A percentile compares a stretch with the other conserved stretches of the same genome.
Conservation (phyloP, 2,329 filamentous ascomycete genomes). For the Penicillium hordei region DNA sequence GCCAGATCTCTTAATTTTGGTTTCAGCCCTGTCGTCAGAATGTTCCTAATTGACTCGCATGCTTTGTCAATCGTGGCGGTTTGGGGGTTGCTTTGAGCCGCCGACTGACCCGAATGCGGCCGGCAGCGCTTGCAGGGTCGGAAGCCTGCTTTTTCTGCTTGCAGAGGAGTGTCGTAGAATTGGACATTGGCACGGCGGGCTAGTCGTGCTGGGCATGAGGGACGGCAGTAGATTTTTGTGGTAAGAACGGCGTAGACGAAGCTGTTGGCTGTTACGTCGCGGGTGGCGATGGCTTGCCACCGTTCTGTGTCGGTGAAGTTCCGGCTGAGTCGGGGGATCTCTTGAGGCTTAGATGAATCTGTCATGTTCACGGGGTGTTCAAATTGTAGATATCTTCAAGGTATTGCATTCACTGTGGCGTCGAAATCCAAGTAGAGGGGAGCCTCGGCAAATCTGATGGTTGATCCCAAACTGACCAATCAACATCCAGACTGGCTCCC, state of each 20-base stretch:
- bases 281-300: constrained; percentile 48
- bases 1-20: constrained; percentile 50
- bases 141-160: constrained; percentile 53
- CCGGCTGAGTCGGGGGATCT: constrained; percentile 26
- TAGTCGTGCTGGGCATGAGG: constrained; percentile 58
- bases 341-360: constrained; percentile 2
- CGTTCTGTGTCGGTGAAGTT: constrained; percentile 33
- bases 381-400: background rate
- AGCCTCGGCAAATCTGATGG: background rate
- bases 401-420: too few relatives aligned
- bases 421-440: background rate
- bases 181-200: constrained; percentile 57
- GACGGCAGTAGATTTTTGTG: constrained; percentile 58
- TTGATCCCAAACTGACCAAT: constrained; percentile 18
- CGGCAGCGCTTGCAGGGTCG: constrained; percentile 59
- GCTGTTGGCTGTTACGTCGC: constrained; percentile 45
- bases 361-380: background rate
- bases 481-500: background rate
- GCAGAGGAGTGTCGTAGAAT: constrained; percentile 51
- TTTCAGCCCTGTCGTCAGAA: constrained; percentile 27
- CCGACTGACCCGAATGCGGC: constrained; percentile 32
- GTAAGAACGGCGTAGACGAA: constrained; percentile 60
- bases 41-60: constrained; percentile 33
- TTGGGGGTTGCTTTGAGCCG: constrained; percentile 33
- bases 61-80: constrained; percentile 32